Conservation (phyloP, 805 yeast species). For the Kuraishia ogatae region DNA sequence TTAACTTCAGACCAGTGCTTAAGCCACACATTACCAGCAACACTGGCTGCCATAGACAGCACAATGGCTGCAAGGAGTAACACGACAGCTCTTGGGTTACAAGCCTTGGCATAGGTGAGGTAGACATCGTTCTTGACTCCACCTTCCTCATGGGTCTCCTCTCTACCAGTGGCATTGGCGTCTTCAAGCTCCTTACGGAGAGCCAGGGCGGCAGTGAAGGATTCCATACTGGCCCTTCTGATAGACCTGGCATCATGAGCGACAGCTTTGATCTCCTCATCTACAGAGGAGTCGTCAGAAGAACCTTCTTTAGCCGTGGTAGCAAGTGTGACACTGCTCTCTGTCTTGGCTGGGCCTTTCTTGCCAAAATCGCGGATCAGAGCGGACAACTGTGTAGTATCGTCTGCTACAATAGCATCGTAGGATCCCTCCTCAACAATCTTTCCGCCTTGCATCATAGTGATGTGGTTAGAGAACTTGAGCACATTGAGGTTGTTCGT, state of each 20-base stretch:
- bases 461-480: slow-evolving; percentile 61
- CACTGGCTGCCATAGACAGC: slow-evolving; percentile 51
- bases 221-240: slow-evolving; percentile 57
- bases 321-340: slow-evolving; percentile 8
- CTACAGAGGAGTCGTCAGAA: slow-evolving; percentile 12
- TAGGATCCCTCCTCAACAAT: slow-evolving; percentile 61
- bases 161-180: slow-evolving; percentile 32
- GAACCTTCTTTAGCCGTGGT: slow-evolving; percentile 10
- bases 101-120: slow-evolving; percentile 76
- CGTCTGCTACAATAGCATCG: slow-evolving; percentile 36
- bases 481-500: slow-evolving; percentile 83
- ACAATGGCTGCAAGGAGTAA: slow-evolving; percentile 48
- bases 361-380: slow-evolving; percentile 59
- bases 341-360: slow-evolving; percentile 18
- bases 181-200: slow-evolving; percentile 27
- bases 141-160: slow-evolving; percentile 88
- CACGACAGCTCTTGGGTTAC: slow-evolving; percentile 60
- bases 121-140: slow-evolving; percentile 87
- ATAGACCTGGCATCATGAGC: slow-evolving; percentile 29
- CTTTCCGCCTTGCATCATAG: slow-evolving; percentile 62
- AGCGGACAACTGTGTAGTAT: slow-evolving; percentile 39
- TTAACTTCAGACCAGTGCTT: slow-evolving; percentile 97
- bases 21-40: slow-evolving; percentile 80
- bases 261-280: slow-evolving; percentile 19
- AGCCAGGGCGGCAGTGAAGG: slow-evolving; percentile 26